A percentile compares a stretch with the other conserved stretches of the same genome.
Conservation (phyloP, 306 rosid species). For the Rosa multiflora region DNA sequence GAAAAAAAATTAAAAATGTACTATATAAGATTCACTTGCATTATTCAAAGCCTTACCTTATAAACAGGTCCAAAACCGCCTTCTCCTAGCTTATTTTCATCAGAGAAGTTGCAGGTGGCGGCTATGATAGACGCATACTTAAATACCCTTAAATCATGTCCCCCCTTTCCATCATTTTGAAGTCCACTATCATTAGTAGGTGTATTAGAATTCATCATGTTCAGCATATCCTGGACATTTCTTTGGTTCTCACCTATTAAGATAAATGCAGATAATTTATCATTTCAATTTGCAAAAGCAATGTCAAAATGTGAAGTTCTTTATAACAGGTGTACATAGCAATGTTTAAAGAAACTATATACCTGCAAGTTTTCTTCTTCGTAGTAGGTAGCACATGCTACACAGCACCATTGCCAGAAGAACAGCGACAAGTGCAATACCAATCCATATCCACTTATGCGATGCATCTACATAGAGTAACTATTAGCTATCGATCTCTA, state of each 20-base stretch:
- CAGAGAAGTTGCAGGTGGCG: neutral
- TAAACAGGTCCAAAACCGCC: constrained; percentile 14
- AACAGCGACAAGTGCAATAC: neutral
- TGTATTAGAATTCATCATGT: no score
- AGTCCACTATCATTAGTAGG: neutral
- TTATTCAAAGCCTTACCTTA: neutral
- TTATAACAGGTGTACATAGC: no score
- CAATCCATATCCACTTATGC: constrained; percentile 15
- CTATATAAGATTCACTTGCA: neutral
- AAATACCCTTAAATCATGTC: constrained; percentile 8
- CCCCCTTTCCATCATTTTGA: neutral
- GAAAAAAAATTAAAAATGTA: no score
- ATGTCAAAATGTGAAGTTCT: no score
- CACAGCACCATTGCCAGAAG: neutral
- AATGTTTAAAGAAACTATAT: no score
- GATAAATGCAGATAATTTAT: no score
- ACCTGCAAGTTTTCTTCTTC: neutral
- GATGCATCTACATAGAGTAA: neutral
- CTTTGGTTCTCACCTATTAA: neutral
- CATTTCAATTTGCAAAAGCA: no score
- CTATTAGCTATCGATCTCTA: neutral
- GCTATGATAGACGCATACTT: constrained; percentile 2
- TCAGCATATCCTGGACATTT: no score
- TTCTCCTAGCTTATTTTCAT: neutral
- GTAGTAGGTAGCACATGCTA: neutral